These are phyloP conservation scores for Euptelea pleiosperma DNA, from an alignment of 164 flowering plant genomes.

Conservation along the genomic window DNA sequence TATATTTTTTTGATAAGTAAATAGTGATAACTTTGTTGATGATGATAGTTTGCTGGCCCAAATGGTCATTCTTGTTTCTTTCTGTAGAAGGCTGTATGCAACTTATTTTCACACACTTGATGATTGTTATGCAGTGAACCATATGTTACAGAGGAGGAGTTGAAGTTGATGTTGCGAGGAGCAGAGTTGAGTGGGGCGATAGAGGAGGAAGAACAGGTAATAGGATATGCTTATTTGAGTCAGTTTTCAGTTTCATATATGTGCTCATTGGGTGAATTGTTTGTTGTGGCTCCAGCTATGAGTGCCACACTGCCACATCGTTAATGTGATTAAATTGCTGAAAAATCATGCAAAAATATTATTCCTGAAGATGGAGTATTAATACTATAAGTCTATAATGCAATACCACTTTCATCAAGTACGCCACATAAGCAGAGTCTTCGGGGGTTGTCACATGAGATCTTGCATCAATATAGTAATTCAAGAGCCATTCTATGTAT, in stretches of 20 bases:
- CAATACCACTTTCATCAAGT: neutral
- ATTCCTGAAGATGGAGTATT: neutral
- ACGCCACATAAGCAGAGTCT: too few species aligned
- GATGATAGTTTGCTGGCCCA: too few species aligned
- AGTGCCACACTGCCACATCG: too few species aligned
- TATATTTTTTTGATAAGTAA: too few species aligned
- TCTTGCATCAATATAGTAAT: too few species aligned
- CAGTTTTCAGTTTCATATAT: neutral
- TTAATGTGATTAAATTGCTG: neutral
- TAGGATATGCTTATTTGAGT: neutral
- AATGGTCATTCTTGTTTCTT: too few species aligned
- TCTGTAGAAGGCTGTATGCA: neutral
- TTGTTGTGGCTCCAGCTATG: neutral
- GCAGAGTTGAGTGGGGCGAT: slow-evolving; percentile 96
- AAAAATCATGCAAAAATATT: neutral
- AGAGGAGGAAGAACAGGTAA: slow-evolving; percentile 99
- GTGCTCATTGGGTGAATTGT: neutral
- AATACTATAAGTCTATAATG: neutral
- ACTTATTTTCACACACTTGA: slow-evolving; percentile 2
- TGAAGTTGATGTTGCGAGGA: slow-evolving; percentile 94
- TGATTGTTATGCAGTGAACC: slow-evolving; percentile 64
- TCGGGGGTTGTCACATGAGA: too few species aligned
- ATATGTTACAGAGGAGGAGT: slow-evolving; percentile 96
- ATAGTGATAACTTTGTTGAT: too few species aligned
- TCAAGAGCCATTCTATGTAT: too few species aligned